Base-by-base conservation (phyloP, 1,284 basidiomycete genomes). In the Anthracocystis panici-leucophaei region DNA sequence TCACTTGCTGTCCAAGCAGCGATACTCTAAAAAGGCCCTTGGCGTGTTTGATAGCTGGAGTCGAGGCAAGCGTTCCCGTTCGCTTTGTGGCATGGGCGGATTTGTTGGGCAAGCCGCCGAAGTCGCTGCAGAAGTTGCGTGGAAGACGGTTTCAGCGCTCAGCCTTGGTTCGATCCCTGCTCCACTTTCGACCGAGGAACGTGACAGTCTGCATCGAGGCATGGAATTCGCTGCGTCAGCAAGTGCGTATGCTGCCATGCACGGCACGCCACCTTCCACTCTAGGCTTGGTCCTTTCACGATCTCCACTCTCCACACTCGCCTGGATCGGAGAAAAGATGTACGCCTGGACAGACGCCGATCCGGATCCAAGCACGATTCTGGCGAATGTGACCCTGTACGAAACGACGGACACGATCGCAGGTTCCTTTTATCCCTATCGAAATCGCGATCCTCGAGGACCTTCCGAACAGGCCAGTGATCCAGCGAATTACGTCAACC, bases 281-380 rank as follows among this genome's bases (percentile, higher is more conserved):
- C 85, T 87, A 20, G 86, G 85, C 6, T 75, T 85, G 1, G 82
- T 85, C 0, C 77, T 87, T 18, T 84, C 82, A 16, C 79, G 80
- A 35, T 85, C 79, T 1, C 87, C 87, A 0, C 67, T 87, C 18
- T 84, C 87, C 0, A 67, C 86, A 0, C 82, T 87, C 14, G 84
- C 86, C 2, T 88, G 84, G 86, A 83, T 88, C 38, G 87, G 83
- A 4, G 87, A 88, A 57, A 88, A 88, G 75, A 83, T 81, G 56
- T 65, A 81, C 38, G 81, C 80, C 10, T 87, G 87, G 87, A 85
- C 85, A 6, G 85, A 87, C 58, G 63, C 76, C 11, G 73, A 72
- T 14, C 85, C 79, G 2, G 42, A 73, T 12, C 16, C 77, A 12
- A 53, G 56, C 3, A 65, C 58, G 3, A 81, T 87, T 25, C 80